Conservation (phyloP, 305 asterid genomes). For the Petunia hybrid region DNA sequence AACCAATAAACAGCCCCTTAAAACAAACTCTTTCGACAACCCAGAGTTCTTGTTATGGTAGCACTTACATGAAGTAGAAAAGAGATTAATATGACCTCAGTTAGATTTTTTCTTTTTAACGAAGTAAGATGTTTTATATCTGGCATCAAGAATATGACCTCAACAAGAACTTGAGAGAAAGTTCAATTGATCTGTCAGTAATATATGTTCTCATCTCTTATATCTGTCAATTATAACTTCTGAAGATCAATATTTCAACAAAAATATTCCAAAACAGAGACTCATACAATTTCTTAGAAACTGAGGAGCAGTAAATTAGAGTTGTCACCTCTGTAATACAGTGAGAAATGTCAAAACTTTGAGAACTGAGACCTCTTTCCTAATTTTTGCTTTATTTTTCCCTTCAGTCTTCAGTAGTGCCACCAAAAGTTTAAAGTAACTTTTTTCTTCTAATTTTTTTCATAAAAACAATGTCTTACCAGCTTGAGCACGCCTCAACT, state of each 20-base stretch:
- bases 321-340: neutral
- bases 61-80: slow-evolving; percentile 13
- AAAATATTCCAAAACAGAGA: slow-evolving; percentile 15
- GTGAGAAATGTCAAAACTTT: too few species aligned
- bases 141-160: neutral
- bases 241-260: neutral
- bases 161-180: neutral
- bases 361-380: too few species aligned
- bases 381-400: too few species aligned
- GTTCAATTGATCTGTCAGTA: neutral
- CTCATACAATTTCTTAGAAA: neutral
- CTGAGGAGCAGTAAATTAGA: slow-evolving; percentile 8
- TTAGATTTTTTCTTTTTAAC: neutral
- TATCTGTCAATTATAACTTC: neutral
- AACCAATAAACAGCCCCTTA: slow-evolving; percentile 10
- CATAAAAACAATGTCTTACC: too few species aligned
- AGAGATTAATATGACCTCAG: slow-evolving; percentile 18
- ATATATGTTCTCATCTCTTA: neutral
- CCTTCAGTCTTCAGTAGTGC: too few species aligned
- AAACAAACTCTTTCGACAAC: slow-evolving; percentile 27
- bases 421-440: too few species aligned
- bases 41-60: neutral
- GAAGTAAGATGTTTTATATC: neutral
- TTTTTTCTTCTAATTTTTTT: too few species aligned
- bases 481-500: too few species aligned